phyloP scores from a whole-genome alignment of 2,329 filamentous ascomycete species.

The Metarhizium brunneum region DNA sequence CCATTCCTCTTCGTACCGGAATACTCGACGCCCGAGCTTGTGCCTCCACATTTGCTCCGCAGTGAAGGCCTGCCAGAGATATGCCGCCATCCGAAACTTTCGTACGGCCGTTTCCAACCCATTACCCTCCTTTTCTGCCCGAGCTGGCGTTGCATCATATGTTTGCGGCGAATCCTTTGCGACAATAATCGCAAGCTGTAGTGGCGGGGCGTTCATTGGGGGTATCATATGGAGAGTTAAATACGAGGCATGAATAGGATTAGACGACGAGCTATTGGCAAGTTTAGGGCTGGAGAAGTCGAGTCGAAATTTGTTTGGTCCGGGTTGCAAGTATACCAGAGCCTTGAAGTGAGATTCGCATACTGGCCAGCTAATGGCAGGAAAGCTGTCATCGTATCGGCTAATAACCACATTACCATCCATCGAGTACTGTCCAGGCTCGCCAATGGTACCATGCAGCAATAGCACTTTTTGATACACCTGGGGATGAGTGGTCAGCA shows the following conservation, averaged over 20 bases:
- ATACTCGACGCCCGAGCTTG: constrained; percentile 74
- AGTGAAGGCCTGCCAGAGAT: constrained; percentile 95
- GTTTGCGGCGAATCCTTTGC: constrained; percentile 81
- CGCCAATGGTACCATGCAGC: constrained; percentile 72
- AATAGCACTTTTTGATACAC: constrained; percentile 87
- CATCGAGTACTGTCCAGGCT: constrained; percentile 55
- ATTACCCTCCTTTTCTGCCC: constrained; percentile 72
- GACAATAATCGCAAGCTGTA: constrained; percentile 82
- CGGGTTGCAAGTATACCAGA: constrained; percentile 80
- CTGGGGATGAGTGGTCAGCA: constrained; percentile 35
- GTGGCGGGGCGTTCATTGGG: constrained; percentile 64
- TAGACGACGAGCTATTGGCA: constrained; percentile 55
- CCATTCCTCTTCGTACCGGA: constrained; percentile 95
- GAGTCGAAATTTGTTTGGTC: constrained; percentile 78
- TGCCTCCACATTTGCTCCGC: constrained; percentile 93
- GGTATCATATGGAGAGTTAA: constrained; percentile 82
- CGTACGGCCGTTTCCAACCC: constrained; percentile 67
- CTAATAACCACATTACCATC: constrained; percentile 74
- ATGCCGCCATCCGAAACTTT: constrained; percentile 92
- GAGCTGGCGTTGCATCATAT: constrained; percentile 72
- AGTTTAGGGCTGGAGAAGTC: constrained; percentile 82
- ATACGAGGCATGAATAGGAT: constrained; percentile 67
- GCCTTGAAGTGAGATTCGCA: constrained; percentile 86
- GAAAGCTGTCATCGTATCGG: constrained; percentile 79
- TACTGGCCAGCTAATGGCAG: constrained; percentile 77